A percentile compares a stretch with the other conserved stretches of the same genome.
Conservation (phyloP, 345 rosid species). For the Citrus australasica region DNA sequence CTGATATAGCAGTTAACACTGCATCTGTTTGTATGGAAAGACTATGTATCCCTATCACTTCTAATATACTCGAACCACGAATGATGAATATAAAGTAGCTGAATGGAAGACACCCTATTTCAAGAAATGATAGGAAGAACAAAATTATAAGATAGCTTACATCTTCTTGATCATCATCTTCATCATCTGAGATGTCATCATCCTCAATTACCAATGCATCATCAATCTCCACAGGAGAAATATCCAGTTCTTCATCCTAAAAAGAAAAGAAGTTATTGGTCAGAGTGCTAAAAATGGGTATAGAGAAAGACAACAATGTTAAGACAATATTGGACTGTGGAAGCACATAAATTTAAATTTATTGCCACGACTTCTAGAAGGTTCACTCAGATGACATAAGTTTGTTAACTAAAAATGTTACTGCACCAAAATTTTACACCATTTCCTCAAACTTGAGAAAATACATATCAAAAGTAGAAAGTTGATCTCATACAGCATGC, state of each 20-base stretch:
- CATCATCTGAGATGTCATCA: conserved; percentile 95
- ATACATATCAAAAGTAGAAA: not conserved
- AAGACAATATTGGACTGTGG: not conserved
- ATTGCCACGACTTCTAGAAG: not conserved
- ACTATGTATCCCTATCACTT: not conserved
- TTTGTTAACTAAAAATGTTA: not conserved
- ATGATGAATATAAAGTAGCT: not conserved
- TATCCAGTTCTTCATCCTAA: conserved; percentile 92
- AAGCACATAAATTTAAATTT: conserved; percentile 17
- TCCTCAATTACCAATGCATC: conserved; percentile 97
- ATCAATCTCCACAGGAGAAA: conserved; percentile 88
- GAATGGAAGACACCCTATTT: not conserved
- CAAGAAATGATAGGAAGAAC: not conserved
- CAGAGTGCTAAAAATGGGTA: not conserved
- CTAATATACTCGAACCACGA: not conserved
- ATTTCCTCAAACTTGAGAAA: not conserved
- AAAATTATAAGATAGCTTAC: conserved; percentile 43
- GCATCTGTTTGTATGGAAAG: not conserved
- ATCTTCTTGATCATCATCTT: conserved; percentile 89
- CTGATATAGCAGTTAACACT: no score
- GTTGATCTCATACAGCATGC: not conserved
- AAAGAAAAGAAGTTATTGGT: conserved; percentile 5
- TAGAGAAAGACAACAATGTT: not conserved
- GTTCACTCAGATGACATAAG: not conserved
- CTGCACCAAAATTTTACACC: not conserved